Evolutionary conservation across 306 rosid genomes (phyloP), one percentile per base, ranked within the genome.

Genomic region (Bauhinia variegata): DNA sequence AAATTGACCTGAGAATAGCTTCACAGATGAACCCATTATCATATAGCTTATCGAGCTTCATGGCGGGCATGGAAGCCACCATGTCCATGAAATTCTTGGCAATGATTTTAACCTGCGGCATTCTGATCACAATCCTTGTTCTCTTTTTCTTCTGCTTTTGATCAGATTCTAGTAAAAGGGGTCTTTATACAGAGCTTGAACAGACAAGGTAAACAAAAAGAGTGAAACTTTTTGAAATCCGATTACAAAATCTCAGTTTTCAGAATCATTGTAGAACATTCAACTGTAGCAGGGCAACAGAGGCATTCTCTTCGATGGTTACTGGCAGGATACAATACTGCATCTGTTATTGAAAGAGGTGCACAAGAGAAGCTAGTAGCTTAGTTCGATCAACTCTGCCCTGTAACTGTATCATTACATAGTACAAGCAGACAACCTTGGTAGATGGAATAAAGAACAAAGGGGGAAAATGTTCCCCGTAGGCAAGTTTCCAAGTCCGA

Each of bases 61-160:
- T 84, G 84, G 96, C 77, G 30, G 96, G 98, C 88, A 93, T 78
- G 72, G 97, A 82, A 51, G 96, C 93, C 82, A 89, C 98, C 98
- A 93, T 93, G 84, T 93, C 98, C 98, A 93, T 93, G 82, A 89
- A 93, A 67, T 84, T 93, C 93, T 88, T 88, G 12, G 97, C 97
- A 47, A 93, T 86, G 76, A 87, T 88, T 80, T 87, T 86, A 62
- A 93, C 96, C 88, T 89, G 88, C 28, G 98, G 98, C 98, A 92
- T 92, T 80, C 54, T 75, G 72, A 58, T 23, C 14, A 70, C 43
- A 47, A 31, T 10, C 18, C 31, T 8, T 62, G n/a, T 14, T 31
- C 23, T 28, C 67, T 60, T 54, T 54, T 28, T 58, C 15, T 32
- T 14, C 49, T 23, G 42, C 34, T 63, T 37, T 23, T 65, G 49